Percentiles rank a stretch among this genome's conserved stretches.
phyloP scores from a whole-genome alignment of 1,284 basidiomycete species.

The Macrocystidia cucumis region DNA sequence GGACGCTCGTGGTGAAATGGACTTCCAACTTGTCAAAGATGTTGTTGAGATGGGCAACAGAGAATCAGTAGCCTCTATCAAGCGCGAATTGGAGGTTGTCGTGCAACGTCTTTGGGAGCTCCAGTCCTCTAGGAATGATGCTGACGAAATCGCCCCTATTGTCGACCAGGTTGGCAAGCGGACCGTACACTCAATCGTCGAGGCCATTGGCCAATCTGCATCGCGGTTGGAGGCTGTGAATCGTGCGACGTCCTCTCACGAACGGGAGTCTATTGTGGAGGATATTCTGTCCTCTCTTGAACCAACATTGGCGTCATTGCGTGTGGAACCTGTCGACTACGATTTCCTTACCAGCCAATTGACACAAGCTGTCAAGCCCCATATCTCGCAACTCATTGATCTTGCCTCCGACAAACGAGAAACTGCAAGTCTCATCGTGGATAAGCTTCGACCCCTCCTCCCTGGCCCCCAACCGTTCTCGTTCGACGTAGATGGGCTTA shows the following conservation, averaged over 20 bases:
- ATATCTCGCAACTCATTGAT: slow-evolving; percentile 80
- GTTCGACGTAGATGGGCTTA: slow-evolving; percentile 50
- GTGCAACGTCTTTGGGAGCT: slow-evolving; percentile 22
- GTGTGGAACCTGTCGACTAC: slow-evolving; percentile 65
- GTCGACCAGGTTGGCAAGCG: slow-evolving; percentile 51
- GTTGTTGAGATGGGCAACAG: slow-evolving; percentile 61
- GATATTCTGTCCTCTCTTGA: slow-evolving; percentile 50
- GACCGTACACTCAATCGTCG: slow-evolving; percentile 49
- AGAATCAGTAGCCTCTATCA: slow-evolving; percentile 48
- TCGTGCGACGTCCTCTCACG: slow-evolving; percentile 29
- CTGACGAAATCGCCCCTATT: slow-evolving; percentile 26
- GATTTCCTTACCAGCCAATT: slow-evolving; percentile 66
- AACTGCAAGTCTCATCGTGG: slow-evolving; percentile 72
- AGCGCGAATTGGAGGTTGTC: slow-evolving; percentile 46
- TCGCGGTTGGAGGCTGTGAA: slow-evolving; percentile 50
- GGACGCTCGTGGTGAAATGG: slow-evolving; percentile 69
- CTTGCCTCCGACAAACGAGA: slow-evolving; percentile 80
- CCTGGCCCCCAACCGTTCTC: slow-evolving; percentile 34
- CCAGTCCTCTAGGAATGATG: slow-evolving; percentile 12
- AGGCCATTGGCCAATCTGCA: slow-evolving; percentile 52
- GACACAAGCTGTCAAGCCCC: slow-evolving; percentile 78
- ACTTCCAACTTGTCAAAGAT: slow-evolving; percentile 68
- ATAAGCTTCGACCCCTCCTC: slow-evolving; percentile 62
- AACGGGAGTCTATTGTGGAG: slow-evolving; percentile 49
- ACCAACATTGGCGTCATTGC: slow-evolving; percentile 54